A percentile compares a stretch with the other conserved stretches of the same genome.
Conservation (phyloP, 176 grass and related monocot species). For the Melocanna baccifera region DNA sequence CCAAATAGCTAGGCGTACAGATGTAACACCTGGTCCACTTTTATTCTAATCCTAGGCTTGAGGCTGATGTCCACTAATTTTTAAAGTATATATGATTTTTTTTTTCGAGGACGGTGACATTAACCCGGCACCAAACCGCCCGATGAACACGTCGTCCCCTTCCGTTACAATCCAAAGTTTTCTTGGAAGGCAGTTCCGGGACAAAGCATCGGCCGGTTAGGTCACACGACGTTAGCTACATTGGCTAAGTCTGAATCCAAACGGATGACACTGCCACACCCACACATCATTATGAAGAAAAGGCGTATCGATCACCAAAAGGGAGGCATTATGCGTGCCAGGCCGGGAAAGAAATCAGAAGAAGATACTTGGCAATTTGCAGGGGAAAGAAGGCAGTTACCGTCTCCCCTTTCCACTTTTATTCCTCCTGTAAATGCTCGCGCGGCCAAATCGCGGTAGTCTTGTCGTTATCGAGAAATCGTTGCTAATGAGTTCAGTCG, state of each 20-base stretch:
- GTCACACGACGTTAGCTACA: background rate
- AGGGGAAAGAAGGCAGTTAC: background rate
- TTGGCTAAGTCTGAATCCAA: background rate
- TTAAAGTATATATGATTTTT: too few species aligned
- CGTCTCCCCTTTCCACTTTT: background rate
- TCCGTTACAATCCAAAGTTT: background rate
- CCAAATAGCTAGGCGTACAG: too few species aligned
- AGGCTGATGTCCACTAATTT: too few species aligned
- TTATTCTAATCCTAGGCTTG: too few species aligned
- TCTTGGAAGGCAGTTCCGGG: background rate
- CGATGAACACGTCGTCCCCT: background rate
- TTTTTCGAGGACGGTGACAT: background rate
- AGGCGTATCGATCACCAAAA: background rate
- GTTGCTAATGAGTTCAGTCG: too few species aligned
- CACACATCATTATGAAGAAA: background rate
- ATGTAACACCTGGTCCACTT: too few species aligned
- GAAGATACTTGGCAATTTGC: background rate
- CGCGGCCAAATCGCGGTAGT: conserved; percentile 17
- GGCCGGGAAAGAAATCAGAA: background rate
- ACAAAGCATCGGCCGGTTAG: background rate
- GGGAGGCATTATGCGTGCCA: background rate
- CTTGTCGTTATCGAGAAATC: too few species aligned
- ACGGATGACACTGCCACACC: background rate
- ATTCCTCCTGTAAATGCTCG: background rate
- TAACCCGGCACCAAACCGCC: background rate